Evolutionary conservation across 345 rosid species (phyloP), one percentile per base, ranked within the genome.

Genomic region (Aegle marmelos): DNA sequence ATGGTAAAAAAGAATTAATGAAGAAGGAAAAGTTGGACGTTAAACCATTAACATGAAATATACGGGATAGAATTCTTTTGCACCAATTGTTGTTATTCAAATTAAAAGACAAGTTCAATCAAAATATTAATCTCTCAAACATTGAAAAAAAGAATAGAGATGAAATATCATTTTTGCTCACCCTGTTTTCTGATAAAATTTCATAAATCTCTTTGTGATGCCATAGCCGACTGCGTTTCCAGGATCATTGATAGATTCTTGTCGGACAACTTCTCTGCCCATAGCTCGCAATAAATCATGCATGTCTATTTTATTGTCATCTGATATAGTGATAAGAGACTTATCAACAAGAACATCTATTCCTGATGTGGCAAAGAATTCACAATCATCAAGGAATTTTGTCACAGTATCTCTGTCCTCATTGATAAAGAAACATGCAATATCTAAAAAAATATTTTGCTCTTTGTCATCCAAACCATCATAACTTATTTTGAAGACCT

Each of bases 211-310:
- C 50, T 45, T 45, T 45, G 50, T 45, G 50, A 45, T 45, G 50
- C 45, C 74, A 37, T 36, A 86, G 21, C 30, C 86, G 57, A 19
- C 82, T 80, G 8, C 81, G 80, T 22, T 28, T 13, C 75, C 82
- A 63, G 83, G 77, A 7, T 75, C 71, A 59, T 75, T 9, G 6
- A 1, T 3, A n/a, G 71, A 0, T 48, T 80, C 79, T 62, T 75
- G 63, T 0, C 57, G 87, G 59, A 85, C 77, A 62, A 85, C 77
- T 25, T 80, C 81, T 34, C 79, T 33, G 2, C 86, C 87, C 90
- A 87, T 80, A 2, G 79, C 85, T 77, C 82, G 84, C 48, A 87
- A 68, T 76, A 83, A 80, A 80, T 85, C 87, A 71, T 87, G 86
- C 83, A 87, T 82, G 62, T 36, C 54, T 71, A 6, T 82, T 60